These are phyloP conservation scores for Leishmania arabica DNA, from an alignment of 208 protist genomes.

Conservation along the genomic window DNA sequence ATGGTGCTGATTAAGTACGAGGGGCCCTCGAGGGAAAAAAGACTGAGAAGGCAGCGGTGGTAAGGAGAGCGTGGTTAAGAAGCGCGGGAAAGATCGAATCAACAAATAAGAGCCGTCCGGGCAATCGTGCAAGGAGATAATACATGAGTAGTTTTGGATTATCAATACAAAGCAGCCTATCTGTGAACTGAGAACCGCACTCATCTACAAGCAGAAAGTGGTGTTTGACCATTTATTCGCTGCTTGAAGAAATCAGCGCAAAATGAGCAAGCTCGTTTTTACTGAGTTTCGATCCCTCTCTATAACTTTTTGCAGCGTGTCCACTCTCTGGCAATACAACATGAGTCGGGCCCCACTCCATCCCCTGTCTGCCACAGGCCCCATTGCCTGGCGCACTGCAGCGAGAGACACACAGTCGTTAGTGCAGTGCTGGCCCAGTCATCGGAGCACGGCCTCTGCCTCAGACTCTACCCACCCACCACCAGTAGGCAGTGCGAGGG, in stretches of 20 bases:
- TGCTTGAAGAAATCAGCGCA: not conserved
- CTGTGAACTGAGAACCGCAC: not conserved
- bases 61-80: not conserved
- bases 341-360: not conserved
- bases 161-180: not conserved
- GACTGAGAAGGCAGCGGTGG: not conserved
- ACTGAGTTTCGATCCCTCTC: not conserved
- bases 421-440: not conserved
- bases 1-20: not conserved
- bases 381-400: not conserved
- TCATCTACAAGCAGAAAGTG: not conserved
- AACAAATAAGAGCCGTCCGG: not conserved
- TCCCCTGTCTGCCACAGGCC: not conserved
- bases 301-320: not conserved
- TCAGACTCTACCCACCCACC: not conserved
- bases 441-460: not conserved
- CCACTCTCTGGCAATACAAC: not conserved
- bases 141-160: not conserved
- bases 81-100: not conserved
- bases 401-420: not conserved
- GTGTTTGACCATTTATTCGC: not conserved
- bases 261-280: not conserved
- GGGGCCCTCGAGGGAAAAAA: conserved; percentile 5
- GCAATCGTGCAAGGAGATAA: not conserved
- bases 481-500: not conserved